phyloP scores from a whole-genome alignment of 73 alveolate species.

The Paramecium octaurelia region DNA sequence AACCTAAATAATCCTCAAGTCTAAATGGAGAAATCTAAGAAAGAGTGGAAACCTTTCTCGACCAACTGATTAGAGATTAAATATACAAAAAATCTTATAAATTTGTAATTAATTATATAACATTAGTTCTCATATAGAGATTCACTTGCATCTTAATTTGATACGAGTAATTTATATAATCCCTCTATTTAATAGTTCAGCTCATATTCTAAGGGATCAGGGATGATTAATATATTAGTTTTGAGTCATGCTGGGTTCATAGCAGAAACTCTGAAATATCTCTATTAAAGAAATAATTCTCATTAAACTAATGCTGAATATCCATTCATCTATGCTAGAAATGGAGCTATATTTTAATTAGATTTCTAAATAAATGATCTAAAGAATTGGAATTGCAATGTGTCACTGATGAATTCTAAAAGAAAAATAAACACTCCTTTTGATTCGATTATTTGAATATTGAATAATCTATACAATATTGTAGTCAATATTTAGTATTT shows the following conservation, averaged over 20 bases:
- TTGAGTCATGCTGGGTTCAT: conserved; percentile 37
- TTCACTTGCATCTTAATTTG: not conserved
- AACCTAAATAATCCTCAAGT: not conserved
- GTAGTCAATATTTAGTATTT: not conserved
- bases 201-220: not conserved
- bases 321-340: not conserved
- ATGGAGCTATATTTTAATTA: not conserved
- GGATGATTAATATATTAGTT: not conserved
- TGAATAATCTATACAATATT: not conserved
- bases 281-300: not conserved
- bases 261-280: not conserved
- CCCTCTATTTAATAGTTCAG: not conserved
- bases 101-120: not conserved
- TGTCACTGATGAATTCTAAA: not conserved
- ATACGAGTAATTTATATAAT: not conserved
- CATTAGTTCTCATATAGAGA: not conserved
- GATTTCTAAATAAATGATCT: not conserved
- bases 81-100: not conserved
- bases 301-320: not conserved
- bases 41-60: not conserved
- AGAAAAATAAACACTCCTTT: not conserved
- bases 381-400: not conserved
- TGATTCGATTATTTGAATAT: not conserved
- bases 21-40: not conserved
- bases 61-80: not conserved